phyloP scores from a whole-genome alignment of 2,329 filamentous ascomycete genomes.

The Epichloe typhina region DNA sequence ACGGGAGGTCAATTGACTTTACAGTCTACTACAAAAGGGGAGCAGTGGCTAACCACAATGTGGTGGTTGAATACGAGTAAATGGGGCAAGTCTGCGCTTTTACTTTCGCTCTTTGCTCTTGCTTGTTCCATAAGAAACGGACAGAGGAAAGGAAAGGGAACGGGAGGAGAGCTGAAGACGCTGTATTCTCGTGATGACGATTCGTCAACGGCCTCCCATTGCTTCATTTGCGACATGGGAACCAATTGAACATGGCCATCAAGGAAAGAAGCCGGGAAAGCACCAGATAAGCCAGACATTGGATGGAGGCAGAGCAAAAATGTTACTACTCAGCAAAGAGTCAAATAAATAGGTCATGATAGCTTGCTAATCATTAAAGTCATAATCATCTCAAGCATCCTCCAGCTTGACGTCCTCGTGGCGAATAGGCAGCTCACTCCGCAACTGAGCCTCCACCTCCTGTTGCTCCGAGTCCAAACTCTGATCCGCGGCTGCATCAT shows the following conservation, averaged over 20 bases:
- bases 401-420: slow-evolving; percentile 5
- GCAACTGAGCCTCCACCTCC: slow-evolving; percentile 2
- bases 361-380: slow-evolving; percentile 1
- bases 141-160: background rate
- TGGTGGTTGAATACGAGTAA: slow-evolving; percentile 1
- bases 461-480: background rate
- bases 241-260: background rate
- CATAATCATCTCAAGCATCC: slow-evolving; percentile 2
- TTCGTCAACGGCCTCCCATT: background rate
- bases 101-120: no score
- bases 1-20: background rate
- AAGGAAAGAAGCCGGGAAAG: background rate
- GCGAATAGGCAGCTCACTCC: slow-evolving; percentile 1
- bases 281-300: background rate
- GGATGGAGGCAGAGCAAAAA: background rate
- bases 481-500: background rate
- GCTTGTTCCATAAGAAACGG: no score
- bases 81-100: background rate
- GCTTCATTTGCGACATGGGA: background rate
- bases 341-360: background rate
- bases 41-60: background rate
- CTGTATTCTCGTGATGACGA: background rate
- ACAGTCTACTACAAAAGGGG: background rate
- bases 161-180: background rate
- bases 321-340: background rate